Base-by-base conservation (phyloP, 805 yeast species). In the Barnettozyma populi region DNA sequence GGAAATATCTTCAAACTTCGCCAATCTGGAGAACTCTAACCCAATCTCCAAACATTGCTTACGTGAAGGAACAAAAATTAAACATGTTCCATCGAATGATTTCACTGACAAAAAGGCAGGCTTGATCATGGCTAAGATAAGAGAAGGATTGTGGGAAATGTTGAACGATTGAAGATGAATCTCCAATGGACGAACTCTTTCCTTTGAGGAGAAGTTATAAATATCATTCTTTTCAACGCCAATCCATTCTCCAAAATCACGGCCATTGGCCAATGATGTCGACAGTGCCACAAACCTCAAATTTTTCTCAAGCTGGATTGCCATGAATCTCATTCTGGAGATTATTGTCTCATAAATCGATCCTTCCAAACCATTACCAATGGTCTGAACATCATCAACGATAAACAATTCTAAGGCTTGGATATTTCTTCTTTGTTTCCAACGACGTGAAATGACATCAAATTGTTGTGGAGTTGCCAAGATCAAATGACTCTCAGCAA, bases 191-290 rank as follows among this genome's bases (percentile, higher is more conserved):
- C 67, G 60, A 8, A 70, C 67, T 48, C 92, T 70, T 39, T 80
- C 83, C 43, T 69, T 69, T 0, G 95, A 82, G 16, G 80, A 74
- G 61, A 85, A 90, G 57, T 89, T 90, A 69, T 73, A 88, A 6
- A 82, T 72, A 43, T 79, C 72, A 19, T 65, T 68, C 56, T 80
- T 83, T 1, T 74, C 56, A 23, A 85, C 82, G 2, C 94, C 95
- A 25, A 94, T 65, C 97, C 98, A 94, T 46, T 84, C 87, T 1
- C 86, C 92, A 49, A 90, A 65, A 53, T 88, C 96, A 44, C 79
- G 73, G 3, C 85, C 86, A 59, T 83, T 86, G 0, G 94, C 80
- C 36, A 92, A 62, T 2, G 95, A 79, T 1, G 80, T 72, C 0
- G 86, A 73, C 21, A 92, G 67, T 0, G 80, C 90, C n/a, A 92